A percentile compares a stretch with the other conserved stretches of the same genome.
phyloP scores from a whole-genome alignment of 1,284 basidiomycete genomes.

The Sphagnurus paluster region DNA sequence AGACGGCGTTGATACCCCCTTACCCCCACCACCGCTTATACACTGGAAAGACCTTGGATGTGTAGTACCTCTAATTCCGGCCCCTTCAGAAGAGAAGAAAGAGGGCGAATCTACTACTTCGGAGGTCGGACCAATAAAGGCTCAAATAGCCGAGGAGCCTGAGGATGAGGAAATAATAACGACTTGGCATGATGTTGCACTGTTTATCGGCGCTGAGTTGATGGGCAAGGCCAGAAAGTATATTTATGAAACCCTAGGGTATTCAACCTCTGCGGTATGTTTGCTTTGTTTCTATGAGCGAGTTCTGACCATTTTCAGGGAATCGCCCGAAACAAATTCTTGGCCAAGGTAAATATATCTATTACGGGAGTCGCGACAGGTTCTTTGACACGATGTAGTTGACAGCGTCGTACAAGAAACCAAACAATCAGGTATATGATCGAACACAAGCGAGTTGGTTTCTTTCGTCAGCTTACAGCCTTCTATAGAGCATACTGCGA shows the following conservation, averaged over 20 bases:
- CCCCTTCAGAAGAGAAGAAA: constrained; percentile 14
- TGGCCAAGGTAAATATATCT: constrained; percentile 73
- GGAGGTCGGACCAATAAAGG: background rate
- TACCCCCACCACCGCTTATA: constrained; percentile 76
- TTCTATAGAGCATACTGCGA: constrained; percentile 79
- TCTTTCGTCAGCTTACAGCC: background rate
- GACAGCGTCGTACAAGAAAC: constrained; percentile 88
- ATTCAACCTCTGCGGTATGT: constrained; percentile 90
- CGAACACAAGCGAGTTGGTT: too few relatives aligned
- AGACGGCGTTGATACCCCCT: constrained; percentile 74
- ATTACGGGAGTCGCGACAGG: background rate
- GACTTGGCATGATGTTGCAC: constrained; percentile 91
- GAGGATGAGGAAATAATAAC: constrained; percentile 31
- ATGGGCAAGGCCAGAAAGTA: constrained; percentile 78
- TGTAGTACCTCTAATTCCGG: constrained; percentile 63
- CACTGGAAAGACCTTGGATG: constrained; percentile 71
- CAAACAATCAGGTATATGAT: constrained; percentile 82
- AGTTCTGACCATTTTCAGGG: constrained; percentile 51
- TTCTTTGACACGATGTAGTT: constrained; percentile 47
- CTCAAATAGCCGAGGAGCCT: constrained; percentile 15
- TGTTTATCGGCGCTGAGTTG: constrained; percentile 87
- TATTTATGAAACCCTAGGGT: constrained; percentile 77
- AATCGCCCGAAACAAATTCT: constrained; percentile 90
- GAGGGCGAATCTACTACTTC: constrained; percentile 3
- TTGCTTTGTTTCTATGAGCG: background rate